These are phyloP conservation scores for Scheffersomyces ergatensis DNA, from an alignment of 805 yeast species.

Conservation along the genomic window DNA sequence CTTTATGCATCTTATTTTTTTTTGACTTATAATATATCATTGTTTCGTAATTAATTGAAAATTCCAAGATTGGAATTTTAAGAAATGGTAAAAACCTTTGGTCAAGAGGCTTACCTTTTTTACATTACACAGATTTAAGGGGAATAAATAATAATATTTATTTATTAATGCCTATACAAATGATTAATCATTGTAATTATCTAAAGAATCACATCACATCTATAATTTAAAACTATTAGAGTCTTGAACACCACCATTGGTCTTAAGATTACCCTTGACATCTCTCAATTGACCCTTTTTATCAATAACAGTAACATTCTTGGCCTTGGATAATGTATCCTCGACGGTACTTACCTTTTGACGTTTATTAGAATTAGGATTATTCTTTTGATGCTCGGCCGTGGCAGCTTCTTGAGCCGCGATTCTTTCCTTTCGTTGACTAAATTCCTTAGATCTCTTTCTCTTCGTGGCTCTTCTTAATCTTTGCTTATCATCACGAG, in stretches of 20 bases:
- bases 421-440: constrained; percentile 27
- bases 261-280: constrained; percentile 63
- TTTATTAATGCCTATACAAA: too few species aligned
- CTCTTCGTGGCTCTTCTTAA: constrained; percentile 84
- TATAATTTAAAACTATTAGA: constrained; percentile 27
- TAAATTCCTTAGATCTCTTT: constrained; percentile 59
- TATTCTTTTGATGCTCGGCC: constrained; percentile 14
- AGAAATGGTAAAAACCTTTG: too few species aligned
- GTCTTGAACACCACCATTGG: constrained; percentile 30
- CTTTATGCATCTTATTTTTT: too few species aligned
- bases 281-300: constrained; percentile 74
- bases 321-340: constrained; percentile 68
- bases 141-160: too few species aligned
- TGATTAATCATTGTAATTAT: too few species aligned
- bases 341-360: constrained; percentile 62
- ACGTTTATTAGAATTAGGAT: constrained; percentile 37
- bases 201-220: too few species aligned
- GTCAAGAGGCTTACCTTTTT: too few species aligned
- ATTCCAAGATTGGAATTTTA: too few species aligned
- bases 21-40: too few species aligned
- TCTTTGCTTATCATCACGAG: constrained; percentile 82
- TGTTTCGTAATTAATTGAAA: too few species aligned
- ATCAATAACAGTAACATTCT: constrained; percentile 76
- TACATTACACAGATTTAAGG: too few species aligned
- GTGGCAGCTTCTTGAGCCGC: constrained; percentile 28